A percentile compares a stretch with the other conserved stretches of the same genome.
phyloP scores from a whole-genome alignment of 805 yeast species.

The Kazachstania taianensis region DNA sequence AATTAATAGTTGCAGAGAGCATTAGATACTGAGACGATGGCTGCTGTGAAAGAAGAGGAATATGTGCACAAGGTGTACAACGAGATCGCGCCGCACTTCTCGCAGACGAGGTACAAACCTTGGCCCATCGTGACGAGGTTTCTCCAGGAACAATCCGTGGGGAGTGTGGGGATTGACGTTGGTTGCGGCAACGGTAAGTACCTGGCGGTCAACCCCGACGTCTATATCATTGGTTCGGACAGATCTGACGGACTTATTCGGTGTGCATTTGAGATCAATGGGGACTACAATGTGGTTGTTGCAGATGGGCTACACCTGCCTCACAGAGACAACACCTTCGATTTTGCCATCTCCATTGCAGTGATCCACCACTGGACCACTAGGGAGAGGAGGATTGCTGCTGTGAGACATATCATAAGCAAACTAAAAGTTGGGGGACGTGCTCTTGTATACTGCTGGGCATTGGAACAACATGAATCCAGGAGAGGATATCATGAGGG shows the following conservation, averaged over 20 bases:
- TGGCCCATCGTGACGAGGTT: constrained; percentile 91
- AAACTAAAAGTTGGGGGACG: constrained; percentile 51
- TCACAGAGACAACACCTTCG: constrained; percentile 38
- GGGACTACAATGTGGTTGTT: constrained; percentile 45
- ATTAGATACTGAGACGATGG: no score
- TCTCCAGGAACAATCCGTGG: constrained; percentile 37
- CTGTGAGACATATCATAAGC: constrained; percentile 58
- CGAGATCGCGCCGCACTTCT: constrained; percentile 85
- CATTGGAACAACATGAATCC: constrained; percentile 79
- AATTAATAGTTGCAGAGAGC: no score
- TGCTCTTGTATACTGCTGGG: constrained; percentile 90
- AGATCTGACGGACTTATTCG: constrained; percentile 57
- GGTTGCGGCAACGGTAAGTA: constrained; percentile 98
- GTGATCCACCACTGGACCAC: constrained; percentile 95
- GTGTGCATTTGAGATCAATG: constrained; percentile 44
- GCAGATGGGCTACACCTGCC: constrained; percentile 74
- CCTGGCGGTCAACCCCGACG: constrained; percentile 54
- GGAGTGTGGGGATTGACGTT: constrained; percentile 76
- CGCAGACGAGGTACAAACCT: constrained; percentile 87
- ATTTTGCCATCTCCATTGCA: constrained; percentile 91
- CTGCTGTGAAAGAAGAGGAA: constrained; percentile 49
- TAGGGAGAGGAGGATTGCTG: constrained; percentile 63
- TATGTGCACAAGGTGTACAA: constrained; percentile 90
- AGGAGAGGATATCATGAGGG: constrained; percentile 88
- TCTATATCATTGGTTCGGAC: constrained; percentile 66